A percentile compares a stretch with the other conserved stretches of the same genome.
Conservation (phyloP, 768 basidiomycete genomes). For the Favolaschia claudopus region DNA sequence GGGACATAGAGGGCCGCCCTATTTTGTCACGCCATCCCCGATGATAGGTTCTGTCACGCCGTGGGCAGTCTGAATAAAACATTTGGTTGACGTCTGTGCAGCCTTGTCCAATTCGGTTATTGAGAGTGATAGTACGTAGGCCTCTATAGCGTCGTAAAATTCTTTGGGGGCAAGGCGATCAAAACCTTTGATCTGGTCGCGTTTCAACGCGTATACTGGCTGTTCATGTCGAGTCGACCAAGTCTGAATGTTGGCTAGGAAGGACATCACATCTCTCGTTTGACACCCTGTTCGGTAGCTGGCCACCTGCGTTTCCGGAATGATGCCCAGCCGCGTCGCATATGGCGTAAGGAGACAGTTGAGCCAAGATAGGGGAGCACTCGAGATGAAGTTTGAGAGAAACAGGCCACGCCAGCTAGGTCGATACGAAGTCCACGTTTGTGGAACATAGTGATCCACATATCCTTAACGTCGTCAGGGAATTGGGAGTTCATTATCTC, state of each 20-base stretch:
- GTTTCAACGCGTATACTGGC: slow-evolving; percentile 20
- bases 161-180: slow-evolving; percentile 29
- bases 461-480: slow-evolving; percentile 22
- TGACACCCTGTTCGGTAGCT: slow-evolving; percentile 28
- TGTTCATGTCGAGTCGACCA: slow-evolving; percentile 17
- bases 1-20: slow-evolving; percentile 33
- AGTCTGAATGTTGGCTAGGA: slow-evolving; percentile 19
- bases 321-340: slow-evolving; percentile 10
- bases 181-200: slow-evolving; percentile 36
- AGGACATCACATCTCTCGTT: slow-evolving; percentile 23
- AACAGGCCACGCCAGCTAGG: slow-evolving; percentile 27
- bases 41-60: slow-evolving; percentile 26
- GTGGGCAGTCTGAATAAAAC: slow-evolving; percentile 23
- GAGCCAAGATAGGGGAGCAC: slow-evolving; percentile 25
- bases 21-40: slow-evolving; percentile 31
- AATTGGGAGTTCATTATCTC: slow-evolving; percentile 22
- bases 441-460: slow-evolving; percentile 19
- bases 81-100: slow-evolving; percentile 21
- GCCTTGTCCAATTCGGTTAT: slow-evolving; percentile 29
- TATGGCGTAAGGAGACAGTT: slow-evolving; percentile 27
- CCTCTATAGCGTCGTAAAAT: slow-evolving; percentile 29
- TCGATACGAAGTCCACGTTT: slow-evolving; percentile 24
- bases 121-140: slow-evolving; percentile 22
- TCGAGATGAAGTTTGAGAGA: slow-evolving; percentile 25
- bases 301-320: slow-evolving; percentile 28